Evolutionary conservation across 305 asterid genomes (phyloP).

Genomic region (Nicotiana rustica): DNA sequence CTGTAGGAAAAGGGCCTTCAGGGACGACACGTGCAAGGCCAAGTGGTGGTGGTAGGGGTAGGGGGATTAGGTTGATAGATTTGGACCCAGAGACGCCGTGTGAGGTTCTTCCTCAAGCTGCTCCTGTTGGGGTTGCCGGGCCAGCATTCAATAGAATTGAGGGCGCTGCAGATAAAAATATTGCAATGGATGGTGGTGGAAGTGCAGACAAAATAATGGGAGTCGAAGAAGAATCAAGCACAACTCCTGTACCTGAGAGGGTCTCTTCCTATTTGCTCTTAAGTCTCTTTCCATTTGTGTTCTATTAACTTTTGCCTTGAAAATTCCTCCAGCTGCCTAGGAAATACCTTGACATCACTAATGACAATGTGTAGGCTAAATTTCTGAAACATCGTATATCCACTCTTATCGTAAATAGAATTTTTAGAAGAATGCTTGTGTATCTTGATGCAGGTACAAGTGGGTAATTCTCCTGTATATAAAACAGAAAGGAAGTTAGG

Average conservation of each 20-base stretch:
- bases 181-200: constrained; percentile 96
- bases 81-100: constrained; percentile 80
- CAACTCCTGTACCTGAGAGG: constrained; percentile 98
- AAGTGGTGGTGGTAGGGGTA: constrained; percentile 82
- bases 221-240: constrained; percentile 85
- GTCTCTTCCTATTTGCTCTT: constrained; percentile 51
- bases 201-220: constrained; percentile 87
- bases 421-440: constrained; percentile 19
- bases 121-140: constrained; percentile 66
- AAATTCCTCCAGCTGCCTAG: not conserved
- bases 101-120: constrained; percentile 74
- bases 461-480: constrained; percentile 85
- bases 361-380: not conserved
- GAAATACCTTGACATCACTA: constrained; percentile 14
- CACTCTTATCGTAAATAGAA: not conserved
- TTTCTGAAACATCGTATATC: not conserved
- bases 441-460: constrained; percentile 78
- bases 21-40: constrained; percentile 79
- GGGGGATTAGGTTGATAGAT: constrained; percentile 85
- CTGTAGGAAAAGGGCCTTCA: constrained; percentile 87
- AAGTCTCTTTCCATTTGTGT: constrained; percentile 18
- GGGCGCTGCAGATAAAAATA: constrained; percentile 72
- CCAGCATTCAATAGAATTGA: constrained; percentile 76
- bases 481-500: constrained; percentile 92
- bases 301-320: not conserved